Evolutionary conservation across 1,284 basidiomycete genomes (phyloP), one percentile per base, ranked within the genome.

Genomic region (Malassezia obtusa): DNA sequence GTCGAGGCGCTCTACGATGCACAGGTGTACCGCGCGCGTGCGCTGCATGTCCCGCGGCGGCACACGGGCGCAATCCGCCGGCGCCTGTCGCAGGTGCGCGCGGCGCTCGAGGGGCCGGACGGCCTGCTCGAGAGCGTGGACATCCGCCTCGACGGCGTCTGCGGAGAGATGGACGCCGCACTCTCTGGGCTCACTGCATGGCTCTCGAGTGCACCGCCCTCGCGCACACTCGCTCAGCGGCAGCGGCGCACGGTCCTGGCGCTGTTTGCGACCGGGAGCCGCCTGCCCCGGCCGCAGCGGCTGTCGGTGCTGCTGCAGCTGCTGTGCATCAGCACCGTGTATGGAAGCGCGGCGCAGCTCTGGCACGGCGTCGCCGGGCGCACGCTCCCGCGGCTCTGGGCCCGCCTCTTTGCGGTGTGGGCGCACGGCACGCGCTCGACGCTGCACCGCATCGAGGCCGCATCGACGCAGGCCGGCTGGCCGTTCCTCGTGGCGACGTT

Each of bases 331-430:
- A 38, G 38, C 22, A 21, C 37, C 21, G 14, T 19, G 14, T 26
- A 40, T 14, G 38, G 38, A n/a, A 40, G 15, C 40, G 26, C 26
- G 12, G 12, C 25, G 26, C 35, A 24, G 21, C 40, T 33, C 12
- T 24, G 41, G 35, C n/a, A 22, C 21, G 33, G 35, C 39, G 39
- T 17, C 37, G 45, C 25, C 10, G 22, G 24, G 32, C 35, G 32
- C 24, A 45, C 46, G 26, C 44, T 55, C 3, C 40, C 46, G 21
- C 45, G 46, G n/a, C 36, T 55, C 15, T 55, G 52, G 47, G 15
- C 21, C 41, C 52, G 52, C 8, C 37, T 41, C 12, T 15, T 55
- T 6, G 19, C 19, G 9, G 31, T 38, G 10, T 55, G 46, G 52
- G 43, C 47, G 33, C 33, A 39, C 31, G 35, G 17, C 22, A 17